Evolutionary conservation across 2,329 filamentous ascomycete genomes (phyloP), one percentile per base, ranked within the genome.

Genomic region (Penicillium sp.): DNA sequence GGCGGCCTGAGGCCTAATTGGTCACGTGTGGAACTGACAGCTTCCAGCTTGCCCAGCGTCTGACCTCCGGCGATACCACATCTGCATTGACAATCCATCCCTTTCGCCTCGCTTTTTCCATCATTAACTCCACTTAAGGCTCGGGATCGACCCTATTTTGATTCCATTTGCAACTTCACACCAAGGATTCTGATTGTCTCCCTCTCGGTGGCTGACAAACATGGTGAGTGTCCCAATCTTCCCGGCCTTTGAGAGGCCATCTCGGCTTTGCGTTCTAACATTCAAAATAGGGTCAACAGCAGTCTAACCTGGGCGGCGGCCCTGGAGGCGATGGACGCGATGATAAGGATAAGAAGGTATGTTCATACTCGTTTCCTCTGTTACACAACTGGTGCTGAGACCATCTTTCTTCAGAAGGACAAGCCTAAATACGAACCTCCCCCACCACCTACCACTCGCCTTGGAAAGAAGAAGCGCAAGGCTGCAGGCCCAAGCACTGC

Each of bases 361-460:
- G 59, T 45, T 54, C 11, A 12, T 17, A 17, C 25, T 41, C 16
- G 16, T 33, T 42, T 35, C 14, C 14, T 16, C 35, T 31, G 17
- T 17, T 17, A 16, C 26, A 42, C 22, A 47, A 37, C 17, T 26
- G 48, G 33, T 53, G 50, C 63, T 63, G 36, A 67, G 57, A 57
- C 42, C 59, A 52, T 53, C 38, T 33, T 48, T 58, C 67, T 55
- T 35, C 70, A 96, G 93, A 97, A 99, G 84, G 93, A 99, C 61
- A 99, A 99, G 88, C 94, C 94, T 73, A 97, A 96, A 89, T 99
- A 99, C 82, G 94, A 99, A 78, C 94, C 94, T 63, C 94, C 94
- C 66, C 94, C 94, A 76, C 88, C 93, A 71, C 94, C 94, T 61
- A 99, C 94, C 60, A 97, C 94, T 64, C 90, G 94, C 74, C 88